These are phyloP conservation scores for Neurospora hispaniola DNA, from an alignment of 495 filamentous ascomycete genomes.

Conservation along the genomic window DNA sequence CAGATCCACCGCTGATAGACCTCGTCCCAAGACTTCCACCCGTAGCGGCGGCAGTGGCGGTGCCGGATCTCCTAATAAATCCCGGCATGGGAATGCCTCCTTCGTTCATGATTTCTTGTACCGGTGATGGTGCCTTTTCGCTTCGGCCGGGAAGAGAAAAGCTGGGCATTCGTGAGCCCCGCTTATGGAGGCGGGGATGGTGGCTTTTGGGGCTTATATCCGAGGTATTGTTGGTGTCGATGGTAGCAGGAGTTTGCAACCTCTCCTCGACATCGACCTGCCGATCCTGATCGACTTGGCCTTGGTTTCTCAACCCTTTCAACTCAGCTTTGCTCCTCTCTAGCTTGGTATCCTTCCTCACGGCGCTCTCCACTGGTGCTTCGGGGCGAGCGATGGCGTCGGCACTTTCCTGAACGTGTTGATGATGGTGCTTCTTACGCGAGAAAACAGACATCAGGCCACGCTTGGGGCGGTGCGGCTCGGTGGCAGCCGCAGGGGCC, in stretches of 20 bases:
- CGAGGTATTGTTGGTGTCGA: slow-evolving; percentile 12
- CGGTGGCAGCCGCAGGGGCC: neutral
- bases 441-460: slow-evolving; percentile 37
- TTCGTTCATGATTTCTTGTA: slow-evolving; percentile 20
- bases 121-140: slow-evolving; percentile 6
- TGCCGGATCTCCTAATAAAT: neutral
- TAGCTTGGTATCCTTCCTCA: slow-evolving; percentile 39
- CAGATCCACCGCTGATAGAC: slow-evolving; percentile 12
- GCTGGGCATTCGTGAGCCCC: neutral
- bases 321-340: slow-evolving; percentile 38
- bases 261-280: neutral
- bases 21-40: slow-evolving; percentile 22
- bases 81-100: neutral
- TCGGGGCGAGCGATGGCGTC: slow-evolving; percentile 33
- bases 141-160: neutral
- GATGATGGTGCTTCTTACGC: slow-evolving; percentile 29
- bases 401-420: slow-evolving; percentile 7
- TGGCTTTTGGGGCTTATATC: neutral
- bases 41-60: neutral
- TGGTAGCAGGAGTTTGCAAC: neutral
- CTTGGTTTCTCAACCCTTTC: slow-evolving; percentile 13
- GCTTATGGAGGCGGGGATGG: neutral
- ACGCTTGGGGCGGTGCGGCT: slow-evolving; percentile 11
- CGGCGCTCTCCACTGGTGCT: slow-evolving; percentile 32
- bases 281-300: neutral